These are phyloP conservation scores for Aureobasidium sp. DNA, from an alignment of 2,329 filamentous ascomycete genomes.

Conservation along the genomic window DNA sequence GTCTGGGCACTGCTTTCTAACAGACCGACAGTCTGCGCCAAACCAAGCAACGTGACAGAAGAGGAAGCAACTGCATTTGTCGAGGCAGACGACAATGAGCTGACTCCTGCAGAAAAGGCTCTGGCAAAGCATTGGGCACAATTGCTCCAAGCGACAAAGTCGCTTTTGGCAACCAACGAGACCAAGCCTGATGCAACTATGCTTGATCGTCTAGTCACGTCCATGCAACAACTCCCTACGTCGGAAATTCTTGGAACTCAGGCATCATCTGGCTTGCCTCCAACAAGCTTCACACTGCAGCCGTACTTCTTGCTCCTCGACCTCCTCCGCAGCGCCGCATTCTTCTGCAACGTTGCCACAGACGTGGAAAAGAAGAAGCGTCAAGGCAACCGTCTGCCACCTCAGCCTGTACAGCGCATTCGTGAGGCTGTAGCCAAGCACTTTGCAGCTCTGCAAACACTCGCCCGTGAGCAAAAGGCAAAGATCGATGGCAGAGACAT, in stretches of 20 bases:
- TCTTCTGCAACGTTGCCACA: constrained; percentile 21
- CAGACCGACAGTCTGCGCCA: constrained; percentile 13
- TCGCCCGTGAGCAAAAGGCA: constrained; percentile 22
- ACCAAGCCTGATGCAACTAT: constrained; percentile 7
- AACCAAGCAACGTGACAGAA: constrained; percentile 15
- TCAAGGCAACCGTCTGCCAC: constrained; percentile 1
- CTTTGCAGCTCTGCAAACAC: constrained; percentile 22
- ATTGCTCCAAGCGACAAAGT: constrained; percentile 8
- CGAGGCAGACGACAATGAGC: neutral
- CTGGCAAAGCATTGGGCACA: constrained; percentile 10
- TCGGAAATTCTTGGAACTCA: constrained; percentile 10
- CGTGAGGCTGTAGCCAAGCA: constrained; percentile 20
- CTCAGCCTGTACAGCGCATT: constrained; percentile 16
- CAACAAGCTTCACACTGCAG: constrained; percentile 17
- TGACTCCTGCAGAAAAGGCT: constrained; percentile 5
- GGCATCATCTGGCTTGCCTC: constrained; percentile 11
- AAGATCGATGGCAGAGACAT: constrained; percentile 18
- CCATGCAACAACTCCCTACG: neutral
- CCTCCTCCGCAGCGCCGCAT: constrained; percentile 24
- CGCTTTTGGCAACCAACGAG: neutral
- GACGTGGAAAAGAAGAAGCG: constrained; percentile 11
- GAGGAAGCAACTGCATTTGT: constrained; percentile 14
- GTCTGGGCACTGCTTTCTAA: constrained; percentile 14
- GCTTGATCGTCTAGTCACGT: neutral
- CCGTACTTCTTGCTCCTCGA: constrained; percentile 23